Base-by-base conservation (phyloP, 306 rosid genomes). In the Potentilla sterilis region DNA sequence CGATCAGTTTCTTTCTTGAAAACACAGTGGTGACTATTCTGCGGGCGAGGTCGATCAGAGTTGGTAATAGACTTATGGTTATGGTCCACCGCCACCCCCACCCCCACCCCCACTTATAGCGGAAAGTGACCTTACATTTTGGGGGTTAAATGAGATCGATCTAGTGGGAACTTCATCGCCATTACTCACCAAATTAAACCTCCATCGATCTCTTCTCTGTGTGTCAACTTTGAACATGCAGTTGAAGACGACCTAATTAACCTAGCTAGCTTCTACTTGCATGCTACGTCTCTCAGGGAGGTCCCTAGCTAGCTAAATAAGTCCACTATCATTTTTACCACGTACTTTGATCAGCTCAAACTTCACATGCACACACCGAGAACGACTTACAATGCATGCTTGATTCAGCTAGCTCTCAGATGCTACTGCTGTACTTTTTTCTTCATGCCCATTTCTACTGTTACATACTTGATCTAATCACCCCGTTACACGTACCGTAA, bases 61-160 rank as follows among this genome's bases (percentile, higher is more conserved):
- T 37, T 37, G 40, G 40, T 37, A 5, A 37, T 37, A 37, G 57
- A 42, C 11, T 51, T 51, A 74, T 81, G 70, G 58, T 34, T 0
- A 62, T 84, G 96, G 90, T 82, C 93, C 96, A 85, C 52, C 52
- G 78, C 91, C 85, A 83, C 89, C 86, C 87, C 93, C 96, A 85
- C 52, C 52, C 77, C 91, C 85, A 83, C 89, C 86, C 81, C 81
- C 82, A 83, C 86, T 87, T 83, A 87, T 69, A 73, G 83, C 78
- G 80, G 95, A 91, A 82, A 91, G 84, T 85, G 95, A 89, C 97
- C 72, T 49, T 22, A 75, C 97, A 55, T 35, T 70, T 81, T 72
- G 64, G 65, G 69, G 77, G 65, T 83, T 87, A 75, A 82, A 65
- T 81, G 84, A 37, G 6, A 47, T 47, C 52, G 49, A 47, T 47